Base-by-base conservation (phyloP, 805 yeast genomes). In the Huiozyma sinensis region DNA sequence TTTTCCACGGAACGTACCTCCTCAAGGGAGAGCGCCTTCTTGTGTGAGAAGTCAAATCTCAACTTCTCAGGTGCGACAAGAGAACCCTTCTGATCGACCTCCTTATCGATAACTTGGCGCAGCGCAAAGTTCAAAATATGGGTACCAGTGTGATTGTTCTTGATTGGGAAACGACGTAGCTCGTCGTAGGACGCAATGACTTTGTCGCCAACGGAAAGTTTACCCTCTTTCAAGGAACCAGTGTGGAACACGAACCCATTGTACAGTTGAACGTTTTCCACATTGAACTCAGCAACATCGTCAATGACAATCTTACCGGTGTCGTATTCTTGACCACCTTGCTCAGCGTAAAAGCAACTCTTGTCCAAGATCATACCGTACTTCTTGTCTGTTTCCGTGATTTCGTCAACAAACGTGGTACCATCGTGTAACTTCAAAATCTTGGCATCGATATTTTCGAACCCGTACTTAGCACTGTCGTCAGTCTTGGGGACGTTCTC, bases 321-420 rank as follows among this genome's bases (percentile, higher is more conserved):
- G 64, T 92, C 99, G 60, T 75, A 83, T 66, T 88, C 97, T 73
- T 92, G 99, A 60, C 99, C 99, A 78, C 99, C 99, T 68, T 86
- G 94, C 70, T 92, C 99, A 41, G 98, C 97, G 61, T 92, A 92
- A 68, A 92, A 87, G 64, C 94, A 92, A 28, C 97, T 86, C 64
- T 78, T 83, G 63, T 92, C 94, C 47, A 92, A 72, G 41, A 92
- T 63, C 43, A 92, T 66, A 63, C 99, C 99, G 52, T 73, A 67
- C 62, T 84, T 87, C 51, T 67, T 66, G 36, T 69, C 69, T 28
- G 59, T 51, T 48, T 68, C 72, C 35, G 70, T 56, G 39, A 70
- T 70, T 48, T 68, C 69, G 38, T 73, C 68, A 41, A 77, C 78
- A 53, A 88, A 86, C 32, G 70, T 65, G 38, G 73, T 66, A 36